Conservation (phyloP, 192 early-diverging fungal genomes). For the Rhizophagus prolifer region DNA sequence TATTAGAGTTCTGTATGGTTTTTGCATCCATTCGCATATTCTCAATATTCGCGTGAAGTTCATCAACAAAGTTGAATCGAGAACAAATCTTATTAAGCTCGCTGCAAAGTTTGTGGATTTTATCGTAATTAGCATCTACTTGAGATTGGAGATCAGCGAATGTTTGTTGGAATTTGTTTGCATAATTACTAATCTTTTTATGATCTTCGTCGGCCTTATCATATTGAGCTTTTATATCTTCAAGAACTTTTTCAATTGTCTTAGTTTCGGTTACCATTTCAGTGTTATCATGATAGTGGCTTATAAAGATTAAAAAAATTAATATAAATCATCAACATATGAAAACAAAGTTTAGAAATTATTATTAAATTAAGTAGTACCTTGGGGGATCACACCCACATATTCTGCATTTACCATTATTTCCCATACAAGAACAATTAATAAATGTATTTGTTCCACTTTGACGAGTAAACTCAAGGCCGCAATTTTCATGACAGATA, state of each 20-base stretch:
- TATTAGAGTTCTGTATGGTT: neutral
- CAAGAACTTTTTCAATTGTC: neutral
- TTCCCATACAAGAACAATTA: neutral
- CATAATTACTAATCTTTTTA: neutral
- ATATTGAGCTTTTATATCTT: too few relatives aligned
- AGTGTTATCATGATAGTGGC: neutral
- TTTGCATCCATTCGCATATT: conserved; percentile 8
- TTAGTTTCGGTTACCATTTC: neutral
- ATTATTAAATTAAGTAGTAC: too few relatives aligned
- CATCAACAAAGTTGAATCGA: too few relatives aligned
- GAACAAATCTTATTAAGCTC: too few relatives aligned
- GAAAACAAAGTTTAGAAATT: neutral
- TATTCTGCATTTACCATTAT: neutral
- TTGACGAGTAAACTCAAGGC: neutral
- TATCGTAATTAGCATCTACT: neutral
- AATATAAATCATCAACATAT: too few relatives aligned
- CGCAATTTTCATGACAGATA: conserved; percentile 11
- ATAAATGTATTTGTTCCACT: neutral
- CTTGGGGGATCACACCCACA: conserved; percentile 12
- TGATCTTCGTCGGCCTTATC: neutral
- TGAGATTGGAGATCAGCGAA: neutral
- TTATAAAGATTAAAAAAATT: too few relatives aligned
- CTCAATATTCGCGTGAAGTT: too few relatives aligned
- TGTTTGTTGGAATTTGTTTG: neutral
- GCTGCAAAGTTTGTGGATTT: too few relatives aligned